Evolutionary conservation across 345 rosid genomes (phyloP).

Genomic region (Arabis hirsuta): DNA sequence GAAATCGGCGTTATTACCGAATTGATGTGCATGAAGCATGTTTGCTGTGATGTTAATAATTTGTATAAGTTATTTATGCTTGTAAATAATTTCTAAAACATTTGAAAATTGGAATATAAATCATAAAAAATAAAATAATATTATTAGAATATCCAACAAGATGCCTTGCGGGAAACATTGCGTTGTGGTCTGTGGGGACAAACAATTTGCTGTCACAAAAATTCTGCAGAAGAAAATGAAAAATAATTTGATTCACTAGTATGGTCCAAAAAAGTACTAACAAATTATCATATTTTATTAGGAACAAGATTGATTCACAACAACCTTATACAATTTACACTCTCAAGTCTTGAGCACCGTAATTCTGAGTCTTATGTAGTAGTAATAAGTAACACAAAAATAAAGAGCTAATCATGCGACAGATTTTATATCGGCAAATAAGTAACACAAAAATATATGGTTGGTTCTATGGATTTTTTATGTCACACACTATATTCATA

Average conservation of each 20-base stretch:
- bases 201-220: conserved; percentile 33
- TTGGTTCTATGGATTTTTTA: conserved; percentile 14
- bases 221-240: conserved; percentile 16
- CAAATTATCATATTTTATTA: not conserved
- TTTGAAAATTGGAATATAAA: not conserved
- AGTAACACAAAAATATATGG: not conserved
- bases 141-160: conserved; percentile 21
- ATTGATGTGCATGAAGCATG: not conserved
- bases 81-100: not conserved
- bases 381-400: no score
- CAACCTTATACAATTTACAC: not conserved
- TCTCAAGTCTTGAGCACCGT: conserved; percentile 8
- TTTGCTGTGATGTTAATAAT: not conserved
- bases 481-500: not conserved
- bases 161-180: conserved; percentile 35
- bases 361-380: conserved; percentile 7
- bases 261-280: conserved; percentile 39
- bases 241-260: conserved; percentile 21
- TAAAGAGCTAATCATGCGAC: not conserved
- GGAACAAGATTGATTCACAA: not conserved
- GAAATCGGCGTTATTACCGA: not conserved
- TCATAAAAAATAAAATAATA: conserved; percentile 1
- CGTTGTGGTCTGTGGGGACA: conserved; percentile 41
- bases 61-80: not conserved
- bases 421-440: not conserved